Evolutionary conservation across 164 flowering plant genomes (phyloP), one percentile per base, ranked within the genome.

Genomic region (Vitis rupestris): DNA sequence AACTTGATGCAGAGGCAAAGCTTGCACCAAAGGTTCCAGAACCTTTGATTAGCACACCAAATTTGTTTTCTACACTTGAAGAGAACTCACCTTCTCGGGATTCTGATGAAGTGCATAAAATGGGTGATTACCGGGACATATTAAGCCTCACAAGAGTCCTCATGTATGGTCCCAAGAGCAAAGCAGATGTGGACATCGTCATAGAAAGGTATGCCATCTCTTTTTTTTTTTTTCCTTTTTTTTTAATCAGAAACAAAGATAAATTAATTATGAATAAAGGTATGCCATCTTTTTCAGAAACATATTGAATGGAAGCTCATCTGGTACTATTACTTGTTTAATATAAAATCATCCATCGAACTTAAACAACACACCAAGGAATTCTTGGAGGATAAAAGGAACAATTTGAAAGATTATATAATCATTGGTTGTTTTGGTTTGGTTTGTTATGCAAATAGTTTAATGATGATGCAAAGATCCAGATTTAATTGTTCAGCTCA

Each of bases 131-230:
- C 58, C 81, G 97, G 53, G 97, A 90, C 84, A 92, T 94, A 72
- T 78, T 94, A 56, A 92, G 87, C 82, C 89, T 94, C 65, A 88
- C 89, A 16, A 89, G 98, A 84, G 97, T 94, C 75, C 92, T 94
- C 61, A 69, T 82, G 63, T 74, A 85, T 73, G 98, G 98, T 68
- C 97, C 98, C 27, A 82, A 87, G 70, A 90, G 98, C 83, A 94
- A 94, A 83, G 84, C 83, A 54, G 91, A 87, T 73, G 98, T 88
- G 61, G 97, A 94, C 75, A 30, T 58, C 55, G 70, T 94, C 61
- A 84, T 92, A 61, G 92, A 92, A 69, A 89, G 94, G 98, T 92
- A 85, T 60, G 74, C 23, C 47, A 54, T 65, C 59, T 60, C 56
- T 16, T 54, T 56, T 10, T 52, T 7, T 51, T 3, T 55, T 29